These are phyloP conservation scores for Aspergillus bombycis DNA, from an alignment of 2,329 filamentous ascomycete species.

Conservation along the genomic window DNA sequence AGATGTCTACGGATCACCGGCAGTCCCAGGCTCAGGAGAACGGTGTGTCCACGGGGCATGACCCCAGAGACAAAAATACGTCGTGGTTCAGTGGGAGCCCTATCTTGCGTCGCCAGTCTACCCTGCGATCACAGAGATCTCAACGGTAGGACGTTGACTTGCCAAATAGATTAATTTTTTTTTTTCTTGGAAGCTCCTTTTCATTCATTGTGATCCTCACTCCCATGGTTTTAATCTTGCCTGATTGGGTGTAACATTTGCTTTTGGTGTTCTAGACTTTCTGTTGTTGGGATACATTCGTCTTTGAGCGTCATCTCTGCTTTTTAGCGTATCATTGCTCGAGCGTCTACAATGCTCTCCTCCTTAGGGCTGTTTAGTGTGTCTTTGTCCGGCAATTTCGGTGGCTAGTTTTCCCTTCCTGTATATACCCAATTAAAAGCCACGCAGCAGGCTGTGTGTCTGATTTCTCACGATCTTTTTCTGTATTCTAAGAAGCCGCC, in stretches of 20 bases:
- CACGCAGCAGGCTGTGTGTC: background rate
- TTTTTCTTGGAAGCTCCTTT: background rate
- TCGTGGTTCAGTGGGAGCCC: slow-evolving; percentile 22
- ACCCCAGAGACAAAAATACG: slow-evolving; percentile 27
- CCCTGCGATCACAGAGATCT: slow-evolving; percentile 29
- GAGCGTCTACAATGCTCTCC: background rate
- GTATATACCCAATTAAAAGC: background rate
- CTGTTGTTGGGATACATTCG: background rate
- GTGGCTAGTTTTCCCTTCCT: background rate
- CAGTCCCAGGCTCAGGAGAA: slow-evolving; percentile 29
- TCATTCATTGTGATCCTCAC: background rate
- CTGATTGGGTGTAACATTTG: background rate
- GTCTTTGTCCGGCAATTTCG: background rate
- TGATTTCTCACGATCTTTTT: background rate
- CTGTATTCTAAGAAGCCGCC: background rate
- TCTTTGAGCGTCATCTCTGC: background rate
- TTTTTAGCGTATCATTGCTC: background rate
- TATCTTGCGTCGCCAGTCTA: slow-evolving; percentile 33
- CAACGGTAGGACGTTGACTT: slow-evolving; percentile 16
- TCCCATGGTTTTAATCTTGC: background rate
- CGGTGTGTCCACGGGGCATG: slow-evolving; percentile 28
- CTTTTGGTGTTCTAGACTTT: background rate
- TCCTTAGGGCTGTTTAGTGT: background rate
- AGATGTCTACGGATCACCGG: slow-evolving; percentile 28
- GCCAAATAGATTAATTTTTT: background rate